Evolutionary conservation across 148 eudicot genomes (phyloP), one percentile per base, ranked within the genome.

Genomic region (Beta vulgaris): DNA sequence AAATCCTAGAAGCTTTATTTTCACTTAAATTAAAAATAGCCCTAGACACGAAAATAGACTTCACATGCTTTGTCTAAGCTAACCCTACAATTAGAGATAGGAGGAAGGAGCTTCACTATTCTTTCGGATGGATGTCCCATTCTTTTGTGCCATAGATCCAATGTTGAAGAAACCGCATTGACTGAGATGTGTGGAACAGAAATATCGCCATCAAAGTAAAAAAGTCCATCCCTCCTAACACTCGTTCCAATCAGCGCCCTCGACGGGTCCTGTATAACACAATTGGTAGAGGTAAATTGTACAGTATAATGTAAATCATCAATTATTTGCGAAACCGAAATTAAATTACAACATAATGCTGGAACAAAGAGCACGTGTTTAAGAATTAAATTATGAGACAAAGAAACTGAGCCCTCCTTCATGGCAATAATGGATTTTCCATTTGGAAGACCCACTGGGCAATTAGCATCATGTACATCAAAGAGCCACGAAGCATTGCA

Each of bases 241-340:
- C 68, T 39, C 37, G 2, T 34, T 28, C 68, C 68, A 63, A 63
- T 63, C 68, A 34, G 29, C 69, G 37, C 69, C 49, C 69, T 65
- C 48, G 69, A 25, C 40, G 14, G 55, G 55, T 46, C 72, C 73
- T 49, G 7, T 14, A 69, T 32, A 49, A 3, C 14, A 49, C 60
- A 69, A 0, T 3, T 15, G 15, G 8, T 31, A 7, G 21, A 12
- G 39, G n/a, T 69, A 37, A 49, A 16, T 31, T 31, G 32, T 28
- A 69, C 35, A 46, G 29, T 34, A 32, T 36, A 69, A 16, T 69
- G 51, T 7, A 19, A 32, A 2, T 5, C 16, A 69, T 69, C 72
- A 18, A 53, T 16, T 8, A 49, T 6, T 49, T 69, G 73, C 12
- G 43, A 68, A 2, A 44, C 55, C 18, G 57, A 68, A 15, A 68